Evolutionary conservation across 2,329 filamentous ascomycete genomes (phyloP), one percentile per base, ranked within the genome.

Genomic region (Orbilia oligospora): DNA sequence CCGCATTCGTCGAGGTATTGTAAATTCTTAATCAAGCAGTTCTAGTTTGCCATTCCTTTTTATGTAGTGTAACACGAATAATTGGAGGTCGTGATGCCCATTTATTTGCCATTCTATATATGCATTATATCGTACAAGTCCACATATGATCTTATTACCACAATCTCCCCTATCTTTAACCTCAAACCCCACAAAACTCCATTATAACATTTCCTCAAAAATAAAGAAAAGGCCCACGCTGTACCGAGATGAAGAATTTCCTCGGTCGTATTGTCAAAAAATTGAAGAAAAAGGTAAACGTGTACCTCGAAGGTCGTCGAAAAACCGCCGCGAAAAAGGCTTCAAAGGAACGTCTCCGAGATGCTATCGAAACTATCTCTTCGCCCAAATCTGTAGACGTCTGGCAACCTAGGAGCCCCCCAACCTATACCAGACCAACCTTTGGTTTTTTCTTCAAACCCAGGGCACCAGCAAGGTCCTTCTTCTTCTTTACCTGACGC

Each of bases 361-460:
- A 33, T 8, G 38, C 36, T 27, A 55, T 70, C 2, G 65, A 38
- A 12, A 67, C 22, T n/a, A 64, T 71, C 1, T 49, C 38, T 12
- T 71, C 18, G 4, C 20, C 18, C 0, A 44, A 20, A 36, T 9
- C 20, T 16, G 10, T 5, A n/a, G 20, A 48, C 12, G 72, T 76
- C 14, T 76, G 56, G 56, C 51, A 67, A 22, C 73, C 67, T 12
- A 64, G 20, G 33, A 6, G 5, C 6, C 30, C 68, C 20, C 30
- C 41, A 5, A 33, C 22, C 84, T 83, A 90, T 3, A 90, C 87
- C 18, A 91, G 82, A 0, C 88, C 75, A 12, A 78, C 86, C 16
- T 81, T 81, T 36, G 88, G 86, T 85, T 94, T 95, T 87, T 93
- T 96, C 87, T 97, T 97, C 82, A 97, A 94, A 0, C 94, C 94